Conservation (phyloP, 257 asterid genomes). For the Mitragyna speciosa region DNA sequence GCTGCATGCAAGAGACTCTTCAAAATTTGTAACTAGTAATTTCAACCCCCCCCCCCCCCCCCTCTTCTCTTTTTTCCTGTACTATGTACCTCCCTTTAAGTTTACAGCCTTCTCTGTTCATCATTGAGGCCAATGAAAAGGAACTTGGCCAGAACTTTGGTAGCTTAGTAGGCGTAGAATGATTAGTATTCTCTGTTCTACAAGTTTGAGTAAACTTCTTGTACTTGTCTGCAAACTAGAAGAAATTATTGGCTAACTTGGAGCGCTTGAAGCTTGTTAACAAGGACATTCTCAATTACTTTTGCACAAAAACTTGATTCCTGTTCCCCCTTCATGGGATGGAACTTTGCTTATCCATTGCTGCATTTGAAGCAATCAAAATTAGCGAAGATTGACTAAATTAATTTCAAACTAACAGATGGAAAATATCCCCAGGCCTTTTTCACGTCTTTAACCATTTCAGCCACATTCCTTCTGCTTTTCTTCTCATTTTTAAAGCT, state of each 20-base stretch:
- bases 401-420: not conserved
- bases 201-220: not conserved
- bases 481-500: not conserved
- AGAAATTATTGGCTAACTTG: not conserved
- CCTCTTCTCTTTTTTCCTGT: not conserved
- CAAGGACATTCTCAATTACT: not conserved
- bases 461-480: not conserved
- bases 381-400: not conserved
- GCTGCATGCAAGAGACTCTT: not conserved
- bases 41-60: too few species aligned
- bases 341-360: not conserved
- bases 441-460: not conserved
- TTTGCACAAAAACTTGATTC: not conserved
- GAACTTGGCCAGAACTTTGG: not conserved
- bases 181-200: not conserved
- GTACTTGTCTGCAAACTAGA: not conserved
- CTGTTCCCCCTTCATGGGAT: not conserved
- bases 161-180: not conserved
- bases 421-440: not conserved
- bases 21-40: not conserved
- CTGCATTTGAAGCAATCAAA: not conserved
- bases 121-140: not conserved
- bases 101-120: not conserved
- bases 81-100: not conserved
- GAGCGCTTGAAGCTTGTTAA: not conserved